These are phyloP conservation scores for Rubus idaeus DNA, from an alignment of 306 rosid genomes.

Conservation along the genomic window DNA sequence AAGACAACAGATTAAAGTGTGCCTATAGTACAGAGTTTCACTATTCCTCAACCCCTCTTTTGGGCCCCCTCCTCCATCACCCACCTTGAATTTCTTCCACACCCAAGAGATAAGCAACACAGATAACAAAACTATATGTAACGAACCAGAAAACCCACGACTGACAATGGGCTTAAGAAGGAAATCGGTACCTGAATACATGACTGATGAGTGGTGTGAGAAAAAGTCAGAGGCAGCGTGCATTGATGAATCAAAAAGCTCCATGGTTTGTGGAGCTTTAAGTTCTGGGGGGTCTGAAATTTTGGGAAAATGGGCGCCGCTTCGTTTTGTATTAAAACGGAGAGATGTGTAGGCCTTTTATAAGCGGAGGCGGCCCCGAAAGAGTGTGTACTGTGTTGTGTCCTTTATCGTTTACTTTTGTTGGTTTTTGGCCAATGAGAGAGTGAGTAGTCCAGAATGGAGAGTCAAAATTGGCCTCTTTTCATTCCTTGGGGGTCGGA, in stretches of 20 bases:
- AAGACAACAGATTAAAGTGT: slow-evolving; percentile 23
- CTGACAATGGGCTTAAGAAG: slow-evolving; percentile 43
- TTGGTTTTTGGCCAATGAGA: neutral
- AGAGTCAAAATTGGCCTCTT: slow-evolving; percentile 12
- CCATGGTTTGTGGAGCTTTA: slow-evolving; percentile 23
- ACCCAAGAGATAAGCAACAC: slow-evolving; percentile 41
- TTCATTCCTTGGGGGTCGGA: neutral
- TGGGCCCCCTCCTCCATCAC: slow-evolving; percentile 22
- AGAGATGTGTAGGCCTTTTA: neutral
- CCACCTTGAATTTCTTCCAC: slow-evolving; percentile 33
- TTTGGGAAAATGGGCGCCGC: neutral
- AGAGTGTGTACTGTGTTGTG: neutral
- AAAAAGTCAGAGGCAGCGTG: slow-evolving; percentile 22
- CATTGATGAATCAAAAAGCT: slow-evolving; percentile 22
- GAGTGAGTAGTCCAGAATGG: neutral
- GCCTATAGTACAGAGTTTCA: slow-evolving; percentile 25
- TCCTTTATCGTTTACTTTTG: no score
- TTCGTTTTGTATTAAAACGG: neutral
- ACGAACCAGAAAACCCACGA: slow-evolving; percentile 46
- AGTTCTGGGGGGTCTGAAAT: neutral
- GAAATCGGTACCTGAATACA: slow-evolving; percentile 31
- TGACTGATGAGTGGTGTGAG: slow-evolving; percentile 15
- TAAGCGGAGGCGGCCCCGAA: neutral
- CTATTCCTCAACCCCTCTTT: slow-evolving; percentile 24
- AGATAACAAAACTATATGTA: slow-evolving; percentile 43